phyloP scores from a whole-genome alignment of 129 eudicot species.

The Mikania micrantha region DNA sequence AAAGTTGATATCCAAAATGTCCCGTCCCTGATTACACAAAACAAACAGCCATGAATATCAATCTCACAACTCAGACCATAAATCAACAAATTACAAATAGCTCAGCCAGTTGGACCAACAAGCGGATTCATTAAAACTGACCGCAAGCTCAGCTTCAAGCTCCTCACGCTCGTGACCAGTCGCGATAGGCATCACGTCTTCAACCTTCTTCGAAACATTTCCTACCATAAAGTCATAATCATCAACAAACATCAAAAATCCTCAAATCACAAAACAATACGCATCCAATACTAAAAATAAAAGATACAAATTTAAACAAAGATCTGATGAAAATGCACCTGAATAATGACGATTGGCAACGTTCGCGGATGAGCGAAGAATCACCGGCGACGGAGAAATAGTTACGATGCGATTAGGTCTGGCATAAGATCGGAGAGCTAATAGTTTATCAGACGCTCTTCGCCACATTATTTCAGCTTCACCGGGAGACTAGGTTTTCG shows the following conservation, averaged over 20 bases:
- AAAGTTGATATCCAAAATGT: conserved; percentile 45
- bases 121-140: neutral
- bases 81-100: neutral
- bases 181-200: conserved; percentile 66
- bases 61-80: neutral
- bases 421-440: conserved; percentile 24
- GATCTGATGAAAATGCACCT: conserved; percentile 25
- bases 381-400: conserved; percentile 10
- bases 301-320: neutral
- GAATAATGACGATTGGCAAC: conserved; percentile 24
- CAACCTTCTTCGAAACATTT: conserved; percentile 29
- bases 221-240: conserved; percentile 8
- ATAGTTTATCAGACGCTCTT: conserved; percentile 25
- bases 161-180: conserved; percentile 77
- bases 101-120: neutral
- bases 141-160: conserved; percentile 68
- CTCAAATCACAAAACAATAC: neutral
- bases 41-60: neutral
- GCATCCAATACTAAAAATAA: neutral
- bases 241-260: conserved; percentile 5
- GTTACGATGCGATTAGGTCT: conserved; percentile 23
- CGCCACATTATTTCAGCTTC: conserved; percentile 22
- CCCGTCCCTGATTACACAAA: conserved; percentile 31
- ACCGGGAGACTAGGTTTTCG: conserved; percentile 30
- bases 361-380: conserved; percentile 11